These are phyloP conservation scores for Falciphora oryzae DNA, from an alignment of 2,329 filamentous ascomycete genomes.

Conservation along the genomic window DNA sequence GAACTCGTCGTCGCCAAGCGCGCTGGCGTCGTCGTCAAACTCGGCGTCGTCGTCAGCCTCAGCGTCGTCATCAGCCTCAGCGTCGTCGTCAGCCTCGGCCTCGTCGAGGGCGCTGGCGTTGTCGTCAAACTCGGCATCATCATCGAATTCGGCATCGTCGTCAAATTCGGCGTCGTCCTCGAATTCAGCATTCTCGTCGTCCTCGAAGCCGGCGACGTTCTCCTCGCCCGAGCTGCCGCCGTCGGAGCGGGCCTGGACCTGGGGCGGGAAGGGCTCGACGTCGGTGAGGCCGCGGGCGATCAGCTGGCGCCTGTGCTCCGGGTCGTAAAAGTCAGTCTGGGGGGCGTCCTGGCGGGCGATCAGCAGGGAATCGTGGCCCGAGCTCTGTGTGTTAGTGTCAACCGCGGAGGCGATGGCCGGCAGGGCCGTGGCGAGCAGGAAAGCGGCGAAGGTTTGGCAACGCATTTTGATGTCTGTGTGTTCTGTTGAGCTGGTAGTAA, in stretches of 20 bases:
- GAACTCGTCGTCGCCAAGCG: not conserved
- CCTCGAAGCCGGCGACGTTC: not conserved
- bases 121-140: not conserved
- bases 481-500: not conserved
- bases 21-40: not conserved
- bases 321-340: not conserved
- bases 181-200: not conserved
- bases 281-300: slow-evolving; percentile 1
- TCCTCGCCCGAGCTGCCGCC: not conserved
- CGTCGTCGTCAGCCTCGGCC: not conserved
- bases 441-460: slow-evolving; percentile 10
- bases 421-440: slow-evolving; percentile 10
- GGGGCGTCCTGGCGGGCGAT: not conserved
- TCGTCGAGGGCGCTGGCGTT: not conserved
- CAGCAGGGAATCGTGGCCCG: not conserved
- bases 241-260: not conserved
- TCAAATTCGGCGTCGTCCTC: not conserved
- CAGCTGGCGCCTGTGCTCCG: not conserved
- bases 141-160: not conserved
- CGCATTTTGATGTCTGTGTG: slow-evolving; percentile 6
- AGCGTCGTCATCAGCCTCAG: not conserved
- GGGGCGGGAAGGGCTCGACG: not conserved
- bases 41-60: not conserved
- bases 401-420: slow-evolving; percentile 10
- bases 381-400: not conserved